Percentiles rank a stretch among this genome's conserved stretches.
These are phyloP conservation scores for Simplicillium sp. DNA, from an alignment of 2,329 filamentous ascomycete species.

Conservation along the genomic window DNA sequence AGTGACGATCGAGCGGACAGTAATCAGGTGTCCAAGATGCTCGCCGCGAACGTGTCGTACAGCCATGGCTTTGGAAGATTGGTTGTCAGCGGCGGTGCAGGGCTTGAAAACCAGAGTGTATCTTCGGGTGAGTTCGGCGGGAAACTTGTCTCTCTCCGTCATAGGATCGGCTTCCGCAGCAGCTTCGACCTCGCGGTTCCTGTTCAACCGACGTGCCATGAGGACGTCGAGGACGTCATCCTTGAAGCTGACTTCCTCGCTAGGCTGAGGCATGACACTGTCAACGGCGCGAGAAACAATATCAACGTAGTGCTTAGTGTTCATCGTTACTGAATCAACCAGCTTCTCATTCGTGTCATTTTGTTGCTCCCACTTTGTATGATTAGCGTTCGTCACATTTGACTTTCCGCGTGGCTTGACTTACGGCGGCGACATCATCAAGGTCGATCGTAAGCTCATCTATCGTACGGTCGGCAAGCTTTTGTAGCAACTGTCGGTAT, in stretches of 20 bases:
- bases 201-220: constrained; percentile 80
- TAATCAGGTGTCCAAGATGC: constrained; percentile 87
- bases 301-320: constrained; percentile 93
- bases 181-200: constrained; percentile 68
- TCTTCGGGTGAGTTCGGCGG: constrained; percentile 80
- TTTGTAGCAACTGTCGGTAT: constrained; percentile 80
- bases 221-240: constrained; percentile 95
- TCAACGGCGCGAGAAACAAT: constrained; percentile 84
- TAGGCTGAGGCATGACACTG: constrained; percentile 71
- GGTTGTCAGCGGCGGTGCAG: constrained; percentile 60
- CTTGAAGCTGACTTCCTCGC: constrained; percentile 80
- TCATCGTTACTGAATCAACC: constrained; percentile 76
- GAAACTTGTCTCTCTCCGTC: constrained; percentile 69
- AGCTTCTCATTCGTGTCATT: constrained; percentile 61
- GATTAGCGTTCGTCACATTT: neutral
- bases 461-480: constrained; percentile 70
- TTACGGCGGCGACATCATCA: constrained; percentile 72
- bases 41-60: constrained; percentile 90
- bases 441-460: constrained; percentile 79
- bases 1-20: constrained; percentile 86
- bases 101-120: constrained; percentile 98
- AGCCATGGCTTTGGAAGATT: constrained; percentile 59
- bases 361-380: constrained; percentile 61
- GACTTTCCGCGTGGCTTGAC: constrained; percentile 13
- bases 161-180: constrained; percentile 59